These are phyloP conservation scores for Fragaria vesca DNA, from an alignment of 306 rosid species.

Conservation along the genomic window DNA sequence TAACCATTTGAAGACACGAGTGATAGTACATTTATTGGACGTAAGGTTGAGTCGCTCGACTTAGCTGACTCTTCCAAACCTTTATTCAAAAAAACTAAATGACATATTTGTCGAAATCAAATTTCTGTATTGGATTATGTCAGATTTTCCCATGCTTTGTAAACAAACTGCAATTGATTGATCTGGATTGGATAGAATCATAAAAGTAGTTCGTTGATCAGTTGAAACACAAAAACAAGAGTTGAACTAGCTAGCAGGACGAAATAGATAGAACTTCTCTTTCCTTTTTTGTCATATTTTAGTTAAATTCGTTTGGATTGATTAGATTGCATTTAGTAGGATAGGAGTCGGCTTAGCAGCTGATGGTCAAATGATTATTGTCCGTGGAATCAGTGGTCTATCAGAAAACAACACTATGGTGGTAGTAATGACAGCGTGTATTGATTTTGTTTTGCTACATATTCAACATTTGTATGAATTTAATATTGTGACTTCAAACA, in stretches of 20 bases:
- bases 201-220: not conserved
- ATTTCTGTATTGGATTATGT: too few species aligned
- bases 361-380: conserved; percentile 5
- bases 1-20: too few species aligned
- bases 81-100: too few species aligned
- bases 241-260: not conserved
- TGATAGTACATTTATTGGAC: too few species aligned
- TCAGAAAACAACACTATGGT: conserved; percentile 5
- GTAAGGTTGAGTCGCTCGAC: too few species aligned
- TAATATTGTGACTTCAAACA: not conserved
- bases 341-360: not conserved
- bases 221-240: not conserved
- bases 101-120: too few species aligned
- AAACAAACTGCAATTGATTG: too few species aligned
- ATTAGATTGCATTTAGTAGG: conserved; percentile 10
- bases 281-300: not conserved
- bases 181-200: too few species aligned
- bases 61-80: too few species aligned
- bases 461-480: not conserved
- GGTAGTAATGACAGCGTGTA: not conserved
- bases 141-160: too few species aligned
- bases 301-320: not conserved
- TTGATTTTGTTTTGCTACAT: not conserved
- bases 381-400: not conserved
- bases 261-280: not conserved